Evolutionary conservation across 345 rosid species (phyloP).

Genomic region (Clausena lansium): DNA sequence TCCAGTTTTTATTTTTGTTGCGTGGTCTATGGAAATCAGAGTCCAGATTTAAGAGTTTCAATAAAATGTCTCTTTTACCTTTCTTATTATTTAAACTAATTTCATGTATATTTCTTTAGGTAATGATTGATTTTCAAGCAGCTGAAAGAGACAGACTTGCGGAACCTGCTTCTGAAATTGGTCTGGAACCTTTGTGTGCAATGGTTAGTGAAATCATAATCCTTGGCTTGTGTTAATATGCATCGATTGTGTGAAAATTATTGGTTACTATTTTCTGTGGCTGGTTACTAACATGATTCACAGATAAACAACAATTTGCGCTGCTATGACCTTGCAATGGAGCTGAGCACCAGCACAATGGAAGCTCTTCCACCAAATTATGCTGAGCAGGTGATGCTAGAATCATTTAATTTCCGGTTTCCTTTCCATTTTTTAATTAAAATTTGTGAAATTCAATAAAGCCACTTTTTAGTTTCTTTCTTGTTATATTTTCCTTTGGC

Average conservation of each 20-base stretch:
- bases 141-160: slow-evolving; percentile 85
- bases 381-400: slow-evolving; percentile 78
- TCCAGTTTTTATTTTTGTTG: background rate
- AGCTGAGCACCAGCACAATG: slow-evolving; percentile 77
- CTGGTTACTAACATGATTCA: slow-evolving; percentile 9
- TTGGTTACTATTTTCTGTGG: slow-evolving; percentile 3
- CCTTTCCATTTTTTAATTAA: slow-evolving; percentile 1
- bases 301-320: slow-evolving; percentile 97
- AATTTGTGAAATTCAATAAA: background rate
- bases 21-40: background rate
- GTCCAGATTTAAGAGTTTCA: background rate
- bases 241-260: slow-evolving; percentile 8
- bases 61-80: background rate
- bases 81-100: background rate
- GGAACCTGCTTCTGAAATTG: slow-evolving; percentile 93
- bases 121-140: slow-evolving; percentile 98
- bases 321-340: slow-evolving; percentile 98
- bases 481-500: background rate
- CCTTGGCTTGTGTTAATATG: background rate
- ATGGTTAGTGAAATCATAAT: slow-evolving; percentile 58
- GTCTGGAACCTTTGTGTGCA: slow-evolving; percentile 94
- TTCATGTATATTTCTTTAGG: slow-evolving; percentile 45
- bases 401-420: slow-evolving; percentile 9
- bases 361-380: slow-evolving; percentile 98
- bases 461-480: background rate